Conservation (phyloP, 2,329 filamentous ascomycete genomes). For the Beauveria sp. region DNA sequence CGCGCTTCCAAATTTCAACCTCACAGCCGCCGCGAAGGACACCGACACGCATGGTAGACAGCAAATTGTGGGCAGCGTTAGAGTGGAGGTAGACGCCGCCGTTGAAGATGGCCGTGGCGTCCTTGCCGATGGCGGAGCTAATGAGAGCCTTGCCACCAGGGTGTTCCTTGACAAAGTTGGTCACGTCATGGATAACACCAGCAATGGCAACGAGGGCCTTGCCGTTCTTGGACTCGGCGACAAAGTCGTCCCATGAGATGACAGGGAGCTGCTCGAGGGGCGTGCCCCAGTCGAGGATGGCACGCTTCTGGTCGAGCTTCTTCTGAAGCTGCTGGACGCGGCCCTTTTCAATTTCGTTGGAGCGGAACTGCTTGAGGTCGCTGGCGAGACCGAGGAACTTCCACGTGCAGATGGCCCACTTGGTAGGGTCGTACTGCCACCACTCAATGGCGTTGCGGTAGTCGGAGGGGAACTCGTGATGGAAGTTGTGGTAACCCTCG, state of each 20-base stretch:
- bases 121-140: constrained; percentile 73
- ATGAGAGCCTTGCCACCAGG: constrained; percentile 88
- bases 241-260: constrained; percentile 80
- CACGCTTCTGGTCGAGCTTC: constrained; percentile 84
- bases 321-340: constrained; percentile 83
- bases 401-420: constrained; percentile 80
- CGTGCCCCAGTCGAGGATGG: constrained; percentile 76
- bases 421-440: constrained; percentile 88
- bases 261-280: constrained; percentile 81
- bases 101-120: constrained; percentile 86
- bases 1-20: constrained; percentile 89
- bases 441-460: constrained; percentile 89
- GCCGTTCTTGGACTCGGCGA: constrained; percentile 61
- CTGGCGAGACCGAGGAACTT: constrained; percentile 79
- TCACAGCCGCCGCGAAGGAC: constrained; percentile 81
- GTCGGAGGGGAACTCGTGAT: constrained; percentile 89
- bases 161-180: constrained; percentile 79
- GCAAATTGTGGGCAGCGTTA: constrained; percentile 84
- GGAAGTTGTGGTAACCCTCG: constrained; percentile 92
- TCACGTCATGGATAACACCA: constrained; percentile 83
- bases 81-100: constrained; percentile 86
- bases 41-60: constrained; percentile 82
- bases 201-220: constrained; percentile 70
- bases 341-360: constrained; percentile 89
- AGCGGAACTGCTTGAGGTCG: constrained; percentile 83